Percentiles rank a stretch among this genome's conserved stretches.
Evolutionary conservation across 495 filamentous ascomycete genomes (phyloP).

Genomic region (Trichoderma erinaceum): DNA sequence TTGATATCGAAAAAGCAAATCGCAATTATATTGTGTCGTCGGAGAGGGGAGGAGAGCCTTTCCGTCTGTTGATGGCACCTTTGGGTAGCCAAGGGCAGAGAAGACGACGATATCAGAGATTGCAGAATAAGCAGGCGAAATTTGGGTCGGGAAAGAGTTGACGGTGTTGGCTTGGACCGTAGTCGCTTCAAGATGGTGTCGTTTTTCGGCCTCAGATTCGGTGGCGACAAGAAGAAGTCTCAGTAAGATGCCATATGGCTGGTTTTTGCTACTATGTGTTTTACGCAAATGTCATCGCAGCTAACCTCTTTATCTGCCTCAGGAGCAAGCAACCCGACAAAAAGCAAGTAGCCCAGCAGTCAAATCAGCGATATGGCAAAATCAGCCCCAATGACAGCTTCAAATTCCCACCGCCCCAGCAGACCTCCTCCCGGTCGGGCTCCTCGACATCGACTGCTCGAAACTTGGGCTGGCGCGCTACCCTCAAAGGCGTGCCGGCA

Average conservation of each 20-base stretch:
- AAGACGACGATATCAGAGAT: background rate
- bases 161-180: background rate
- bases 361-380: background rate
- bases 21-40: background rate
- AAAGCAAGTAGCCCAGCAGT: too few relatives aligned
- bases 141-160: background rate
- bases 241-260: constrained; percentile 25
- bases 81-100: constrained; percentile 3
- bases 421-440: constrained; percentile 3
- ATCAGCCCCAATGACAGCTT: constrained; percentile 6
- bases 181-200: constrained; percentile 38
- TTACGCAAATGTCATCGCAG: background rate
- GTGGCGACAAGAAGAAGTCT: constrained; percentile 43
- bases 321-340: constrained; percentile 7
- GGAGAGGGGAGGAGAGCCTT: background rate
- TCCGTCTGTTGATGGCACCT: constrained; percentile 2
- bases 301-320: constrained; percentile 17
- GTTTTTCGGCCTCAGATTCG: constrained; percentile 44
- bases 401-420: constrained; percentile 5
- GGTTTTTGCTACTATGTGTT: background rate
- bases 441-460: background rate
- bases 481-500: background rate
- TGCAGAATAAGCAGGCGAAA: background rate
- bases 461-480: constrained; percentile 8
- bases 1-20: background rate